Evolutionary conservation across 1,139 yeast species (phyloP), one percentile per base, ranked within the genome.

Genomic region (Kodamaea alishanica): DNA sequence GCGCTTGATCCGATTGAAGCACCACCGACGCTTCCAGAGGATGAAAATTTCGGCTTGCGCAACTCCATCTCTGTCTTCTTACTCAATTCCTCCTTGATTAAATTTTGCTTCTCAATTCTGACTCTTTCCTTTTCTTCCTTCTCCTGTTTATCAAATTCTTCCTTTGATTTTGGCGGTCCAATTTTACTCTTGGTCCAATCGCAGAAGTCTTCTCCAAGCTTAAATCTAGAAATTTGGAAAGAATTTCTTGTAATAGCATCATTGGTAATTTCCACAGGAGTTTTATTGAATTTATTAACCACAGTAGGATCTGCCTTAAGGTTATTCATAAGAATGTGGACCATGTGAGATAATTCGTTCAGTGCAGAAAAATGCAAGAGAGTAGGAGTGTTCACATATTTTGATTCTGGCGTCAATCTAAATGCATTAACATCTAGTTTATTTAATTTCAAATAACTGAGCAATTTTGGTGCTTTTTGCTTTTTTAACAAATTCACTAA

Each of bases 301-400:
- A 75, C 45, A 0, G 81, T 67, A 0, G 96, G 95, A 47, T 87
- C 83, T 1, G 89, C 87, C 43, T 82, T 80, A 43, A 86, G 60
- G 39, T 77, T 81, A 8, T 75, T 69, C 27, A 92, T 59, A 34
- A 94, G 64, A 0, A 80, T 70, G 30, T 77, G 75, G 5, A 87
- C 79, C 73, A 89, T 81, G 48, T 82, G 87, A 32, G 72, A 69
- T 9, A 82, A 63, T 1, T 87, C 87, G 39, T 80, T 70, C 5
- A 81, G 69, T 0, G 97, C 66, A 0, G 96, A 94, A 57, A 69
- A 88, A 56, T 89, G 96, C 26, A 94, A 67, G 40, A 86, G 60
- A 0, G 95, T 85, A 2, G 97, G 96, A 0, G 84, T 73, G 15
- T 68, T 65, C 4, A 59, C 49, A 50, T 73, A 84, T 40, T 73